Base-by-base conservation (phyloP, 306 rosid genomes). In the Castanospermum australe region DNA sequence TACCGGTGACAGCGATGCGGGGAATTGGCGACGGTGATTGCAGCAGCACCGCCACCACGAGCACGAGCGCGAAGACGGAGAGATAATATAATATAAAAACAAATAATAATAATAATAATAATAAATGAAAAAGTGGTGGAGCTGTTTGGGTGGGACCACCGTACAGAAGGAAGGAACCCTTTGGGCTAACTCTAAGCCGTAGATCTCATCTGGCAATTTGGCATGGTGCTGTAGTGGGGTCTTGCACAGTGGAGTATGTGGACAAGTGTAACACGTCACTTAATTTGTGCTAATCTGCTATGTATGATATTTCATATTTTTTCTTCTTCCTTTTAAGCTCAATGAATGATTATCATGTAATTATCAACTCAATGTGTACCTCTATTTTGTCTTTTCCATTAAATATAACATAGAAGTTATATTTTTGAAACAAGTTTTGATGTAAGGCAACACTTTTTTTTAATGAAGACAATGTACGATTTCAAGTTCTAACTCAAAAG, bases 1-100 rank as follows among this genome's bases (percentile, higher is more conserved):
- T 82, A 33, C 92, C 94, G 30, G 85, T 86, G 20, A 79, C 86
- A n/a, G 47, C 79, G 0, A 56, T 64, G 65, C 18, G 84, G 1
- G 36, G 36, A 13, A 13, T 28, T n/a, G 32, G 63, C 25, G 2
- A 7, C 45, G 48, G 14, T n/a, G 11, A 64, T 56, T 56, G 71
- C 7, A 12, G 18, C 62, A 6, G 12, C 48, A 0, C 32, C 32
- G 32, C 2, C 32, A 28, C 2, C 32, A 28, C 2, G 32, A 32
- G 9, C 63, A 14, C 36, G 6, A 50, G 6, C n/a, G 36, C 64
- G 11, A 38, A n/a, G 21, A 38, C 5, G 32, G 56, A 24, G 11
- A 22, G 12, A 0, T 38, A 24, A 0, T 42, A 11, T n/a, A n/a
- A n/a, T n/a, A n/a, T n/a, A n/a, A n/a, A n/a, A n/a, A n/a, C n/a